Evolutionary conservation across 306 rosid species (phyloP).

Genomic region (Inga laurina): DNA sequence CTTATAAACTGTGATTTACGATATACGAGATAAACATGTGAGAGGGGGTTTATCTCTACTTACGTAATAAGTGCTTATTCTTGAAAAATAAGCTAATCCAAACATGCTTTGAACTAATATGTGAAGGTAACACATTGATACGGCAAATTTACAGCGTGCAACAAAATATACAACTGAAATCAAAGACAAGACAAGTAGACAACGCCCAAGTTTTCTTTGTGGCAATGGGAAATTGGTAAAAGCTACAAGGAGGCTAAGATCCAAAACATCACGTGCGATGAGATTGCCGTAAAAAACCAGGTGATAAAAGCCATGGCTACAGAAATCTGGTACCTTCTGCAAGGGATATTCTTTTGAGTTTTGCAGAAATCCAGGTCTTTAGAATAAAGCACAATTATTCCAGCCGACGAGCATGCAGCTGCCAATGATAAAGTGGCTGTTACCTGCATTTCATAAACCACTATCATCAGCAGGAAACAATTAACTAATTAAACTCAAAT

Average conservation of each 20-base stretch:
- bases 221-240: slow-evolving; percentile 30
- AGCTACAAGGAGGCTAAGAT: slow-evolving; percentile 73
- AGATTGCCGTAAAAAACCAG: slow-evolving; percentile 76
- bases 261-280: slow-evolving; percentile 95
- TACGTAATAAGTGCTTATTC: too few relatives aligned
- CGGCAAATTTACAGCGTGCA: slow-evolving; percentile 20
- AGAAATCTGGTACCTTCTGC: slow-evolving; percentile 65
- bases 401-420: slow-evolving; percentile 92
- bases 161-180: slow-evolving; percentile 43
- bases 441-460: slow-evolving; percentile 60
- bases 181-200: slow-evolving; percentile 34
- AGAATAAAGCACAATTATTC: slow-evolving; percentile 59
- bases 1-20: too few relatives aligned
- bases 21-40: too few relatives aligned
- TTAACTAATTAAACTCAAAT: neutral
- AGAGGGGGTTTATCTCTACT: too few relatives aligned
- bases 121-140: slow-evolving; percentile 23
- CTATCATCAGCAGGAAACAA: slow-evolving; percentile 3
- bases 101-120: too few relatives aligned
- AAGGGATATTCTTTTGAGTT: slow-evolving; percentile 36
- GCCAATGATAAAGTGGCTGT: slow-evolving; percentile 88
- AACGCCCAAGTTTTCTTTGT: slow-evolving; percentile 22
- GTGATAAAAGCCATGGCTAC: slow-evolving; percentile 79
- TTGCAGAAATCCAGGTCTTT: slow-evolving; percentile 60
- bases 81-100: too few relatives aligned